Evolutionary conservation across 208 protist genomes (phyloP), one percentile per base, ranked within the genome.

Genomic region (Crithidia expoeki): DNA sequence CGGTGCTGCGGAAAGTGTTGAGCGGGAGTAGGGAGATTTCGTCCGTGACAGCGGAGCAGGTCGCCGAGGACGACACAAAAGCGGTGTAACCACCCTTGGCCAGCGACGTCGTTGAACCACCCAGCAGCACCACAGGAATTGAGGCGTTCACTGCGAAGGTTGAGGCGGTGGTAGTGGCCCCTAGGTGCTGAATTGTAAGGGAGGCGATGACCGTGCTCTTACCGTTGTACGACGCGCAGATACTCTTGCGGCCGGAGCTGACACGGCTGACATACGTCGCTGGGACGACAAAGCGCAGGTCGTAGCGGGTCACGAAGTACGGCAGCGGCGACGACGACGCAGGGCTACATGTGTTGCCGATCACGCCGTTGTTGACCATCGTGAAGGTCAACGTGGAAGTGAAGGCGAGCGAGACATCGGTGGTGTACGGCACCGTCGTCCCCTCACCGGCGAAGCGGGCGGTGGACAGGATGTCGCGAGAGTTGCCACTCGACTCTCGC

Each of bases 311-410:
- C 25, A 88, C 53, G 16, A 89, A 61, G 76, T 84, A 93, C 19
- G 73, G 58, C 16, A 93, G 65, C 27, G 60, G 10, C 25, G 60
- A 68, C 32, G 63, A 53, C 23, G 84, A 81, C 17, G 50, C 19
- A 4, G 87, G 75, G 16, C 69, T 77, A 62, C 88, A 91, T 16
- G 58, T 53, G 53, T 47, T 49, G 25, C 88, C 83, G 4, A 76
- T 60, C 10, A 74, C 74, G 33, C 85, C 85, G 55, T 90, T 88
- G 72, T 89, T 90, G 23, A 91, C 72, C 70, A 94, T 72, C 6
- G 88, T 84, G 23, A 94, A 76, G 33, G 60, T 75, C 17, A 90
- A 55, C 46, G 68, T 53, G 6, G 42, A 60, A 25, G 85, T 79
- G 51, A 67, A 34, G 33, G 38, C 32, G 25, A 79, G 74, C 0